Conservation (phyloP, 2,329 filamentous ascomycete species). For the Penicillium paneum region DNA sequence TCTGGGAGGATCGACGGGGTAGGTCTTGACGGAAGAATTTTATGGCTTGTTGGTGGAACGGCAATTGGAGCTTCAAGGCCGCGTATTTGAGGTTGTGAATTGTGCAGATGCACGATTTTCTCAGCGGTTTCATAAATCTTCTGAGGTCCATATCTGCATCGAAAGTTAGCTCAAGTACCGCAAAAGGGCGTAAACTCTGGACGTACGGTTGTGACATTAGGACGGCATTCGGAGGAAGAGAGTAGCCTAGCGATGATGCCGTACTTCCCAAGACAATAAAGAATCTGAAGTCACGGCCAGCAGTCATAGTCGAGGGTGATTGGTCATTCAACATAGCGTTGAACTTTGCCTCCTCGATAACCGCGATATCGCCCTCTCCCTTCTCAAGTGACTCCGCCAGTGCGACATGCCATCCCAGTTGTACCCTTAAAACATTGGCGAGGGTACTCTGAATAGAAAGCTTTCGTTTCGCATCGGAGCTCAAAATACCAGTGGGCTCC, state of each 20-base stretch:
- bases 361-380: conserved; percentile 26
- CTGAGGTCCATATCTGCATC: conserved; percentile 26
- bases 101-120: conserved; percentile 2
- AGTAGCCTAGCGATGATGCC: not conserved
- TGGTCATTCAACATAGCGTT: conserved; percentile 10
- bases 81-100: not conserved
- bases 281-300: conserved; percentile 11
- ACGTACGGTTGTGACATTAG: conserved; percentile 30
- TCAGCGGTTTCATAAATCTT: conserved; percentile 25
- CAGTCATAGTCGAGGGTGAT: conserved; percentile 2
- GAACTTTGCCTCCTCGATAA: conserved; percentile 28
- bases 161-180: conserved; percentile 8
- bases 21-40: not conserved
- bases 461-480: conserved; percentile 29
- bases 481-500: conserved; percentile 22
- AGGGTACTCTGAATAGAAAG: conserved; percentile 27
- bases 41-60: not conserved
- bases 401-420: conserved; percentile 25
- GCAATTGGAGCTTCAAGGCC: not conserved
- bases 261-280: conserved; percentile 23
- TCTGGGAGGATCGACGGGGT: not conserved
- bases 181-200: no score
- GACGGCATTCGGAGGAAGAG: conserved; percentile 16
- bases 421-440: conserved; percentile 23
- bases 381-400: conserved; percentile 25